Base-by-base conservation (phyloP, 2,329 filamentous ascomycete species). In the Cladophialophora exuberans region DNA sequence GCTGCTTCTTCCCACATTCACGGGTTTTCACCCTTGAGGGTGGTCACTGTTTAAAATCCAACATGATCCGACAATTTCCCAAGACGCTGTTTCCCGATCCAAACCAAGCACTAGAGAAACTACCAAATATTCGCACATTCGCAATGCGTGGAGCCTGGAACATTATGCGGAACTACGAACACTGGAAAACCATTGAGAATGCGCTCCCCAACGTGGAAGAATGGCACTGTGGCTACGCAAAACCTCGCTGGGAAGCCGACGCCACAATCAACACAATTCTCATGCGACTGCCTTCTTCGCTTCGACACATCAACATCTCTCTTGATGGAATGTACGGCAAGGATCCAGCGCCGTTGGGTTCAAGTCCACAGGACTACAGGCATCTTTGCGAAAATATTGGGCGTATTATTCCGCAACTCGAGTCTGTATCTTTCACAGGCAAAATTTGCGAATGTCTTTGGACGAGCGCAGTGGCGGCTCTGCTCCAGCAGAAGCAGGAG, bases 121-220 rank as follows among this genome's bases (percentile, higher is more conserved):
- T 88, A 2, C 69, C 75, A 2, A 80, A 81, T 2, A 79, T 90
- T 26, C 79, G 80, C 49, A 89, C 86, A 0, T 77, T 90, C 17
- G 82, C 90, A 38, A 86, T 87, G 70, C 85, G 87, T 64, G 87
- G 87, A 5, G 86, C 89, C 62, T 91, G 87, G 87, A 90, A 90
- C 65, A 77, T 90, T 23, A 86, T 89, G 69, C 78, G 87, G 42
- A 76, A 79, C 13, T 73, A 81, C 38, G 72, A 76, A 15, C 86
- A 90, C 68, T 90, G 88, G 70, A 72, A 77, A 52, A 78, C 76
- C 47, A 79, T 91, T 45, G 76, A 83, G 17, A 69, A 73, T 10
- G 86, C 86, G 4, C 68, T 90, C 38, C 88, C 88, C 1, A 84
- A 82, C 57, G 72, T 90, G 13, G 73, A 69, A n/a, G 79, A 80